Evolutionary conservation across 176 grass and related monocot genomes (phyloP).

Genomic region (Musa beccarii): DNA sequence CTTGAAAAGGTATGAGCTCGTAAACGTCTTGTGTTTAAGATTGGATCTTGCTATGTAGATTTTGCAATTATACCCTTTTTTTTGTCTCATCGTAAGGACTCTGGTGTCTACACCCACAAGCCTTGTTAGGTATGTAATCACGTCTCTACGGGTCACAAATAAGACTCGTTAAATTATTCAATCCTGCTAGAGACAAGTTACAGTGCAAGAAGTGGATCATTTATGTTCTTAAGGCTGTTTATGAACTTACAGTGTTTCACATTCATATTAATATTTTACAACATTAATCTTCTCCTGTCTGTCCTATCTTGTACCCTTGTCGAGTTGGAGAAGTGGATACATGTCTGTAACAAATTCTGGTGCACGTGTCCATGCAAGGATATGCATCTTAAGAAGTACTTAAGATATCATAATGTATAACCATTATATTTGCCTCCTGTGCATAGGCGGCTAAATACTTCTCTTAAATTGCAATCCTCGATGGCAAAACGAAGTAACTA

Average conservation of each 20-base stretch:
- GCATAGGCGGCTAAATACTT: too few relatives aligned
- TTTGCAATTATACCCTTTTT: neutral
- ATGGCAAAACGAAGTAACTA: too few relatives aligned
- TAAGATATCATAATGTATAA: too few relatives aligned
- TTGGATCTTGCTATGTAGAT: neutral
- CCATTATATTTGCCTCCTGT: too few relatives aligned
- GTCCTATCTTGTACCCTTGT: neutral
- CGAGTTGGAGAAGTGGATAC: neutral
- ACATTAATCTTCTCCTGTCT: neutral
- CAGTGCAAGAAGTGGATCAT: too few relatives aligned
- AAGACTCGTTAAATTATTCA: too few relatives aligned
- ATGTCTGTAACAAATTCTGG: neutral
- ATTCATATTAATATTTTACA: neutral
- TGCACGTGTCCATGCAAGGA: neutral
- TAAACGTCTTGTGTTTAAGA: neutral
- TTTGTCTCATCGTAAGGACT: neutral
- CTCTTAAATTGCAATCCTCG: too few relatives aligned
- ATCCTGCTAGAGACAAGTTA: too few relatives aligned
- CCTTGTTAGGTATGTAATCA: too few relatives aligned
- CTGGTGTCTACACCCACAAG: too few relatives aligned
- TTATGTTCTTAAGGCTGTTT: neutral
- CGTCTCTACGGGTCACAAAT: too few relatives aligned
- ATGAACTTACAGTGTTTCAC: neutral
- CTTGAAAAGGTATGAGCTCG: conserved; percentile 42
- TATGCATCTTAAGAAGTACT: neutral